Base-by-base conservation (phyloP, 2,329 filamentous ascomycete species). In the Fulvia fulva region DNA sequence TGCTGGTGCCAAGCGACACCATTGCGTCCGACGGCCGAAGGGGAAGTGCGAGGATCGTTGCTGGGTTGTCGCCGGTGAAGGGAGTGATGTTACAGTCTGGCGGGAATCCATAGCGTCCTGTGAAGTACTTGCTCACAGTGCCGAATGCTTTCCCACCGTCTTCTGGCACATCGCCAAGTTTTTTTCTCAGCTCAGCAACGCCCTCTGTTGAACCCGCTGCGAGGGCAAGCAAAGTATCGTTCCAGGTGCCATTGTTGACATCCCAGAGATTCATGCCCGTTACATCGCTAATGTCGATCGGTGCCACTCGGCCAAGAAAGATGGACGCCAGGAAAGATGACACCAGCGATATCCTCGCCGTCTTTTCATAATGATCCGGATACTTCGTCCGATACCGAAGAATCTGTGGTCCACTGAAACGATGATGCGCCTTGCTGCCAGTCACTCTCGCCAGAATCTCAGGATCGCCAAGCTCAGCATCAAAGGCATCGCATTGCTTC, bases 191-290 rank as follows among this genome's bases (percentile, higher is more conserved):
- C 28, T 85, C 86, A 5, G 79, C 79, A 7, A 86, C 80, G 1
- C 82, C 85, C 53, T 82, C 81, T 25, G 71, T 64, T 43, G 81
- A 75, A 45, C 88, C 90, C 4, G 89, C 90, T 21, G 89, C 84
- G 12, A 96, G 85, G 41, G 83, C 80, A 19, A 99, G 83, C 0
- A 97, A 83, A 19, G 83, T 77, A 57, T 91, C 84, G 64, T 88
- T 86, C 86, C 91, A 97, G 21, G 76, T 73, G 64, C 89, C 85
- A 21, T 82, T 80, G 63, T 85, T 79, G 64, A 97, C 91, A 69
- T 97, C 91, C 91, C 91, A 97, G 6, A 99, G 80, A 73, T 97
- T 96, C 88, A 96, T 96, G 55, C 94, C 94, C 69, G 91, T 96
- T 23, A 93, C 92, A 76, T 99, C 94, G 69, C 89, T 88, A 67